These are phyloP conservation scores for Chondrus crispus DNA, from an alignment of 23 red algal species.

Conservation along the genomic window DNA sequence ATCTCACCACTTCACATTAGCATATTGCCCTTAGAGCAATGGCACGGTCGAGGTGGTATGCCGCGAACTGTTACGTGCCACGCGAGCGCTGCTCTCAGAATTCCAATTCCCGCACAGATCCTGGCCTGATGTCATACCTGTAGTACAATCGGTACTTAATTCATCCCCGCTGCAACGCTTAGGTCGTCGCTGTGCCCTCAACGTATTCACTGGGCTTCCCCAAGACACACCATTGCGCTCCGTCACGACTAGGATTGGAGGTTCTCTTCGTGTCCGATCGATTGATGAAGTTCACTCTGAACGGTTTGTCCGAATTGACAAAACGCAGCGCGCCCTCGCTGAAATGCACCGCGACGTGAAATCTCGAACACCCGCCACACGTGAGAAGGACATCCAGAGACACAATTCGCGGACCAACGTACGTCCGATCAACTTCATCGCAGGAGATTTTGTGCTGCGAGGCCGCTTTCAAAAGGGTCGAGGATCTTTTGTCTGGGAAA, in stretches of 20 bases:
- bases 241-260: not conserved
- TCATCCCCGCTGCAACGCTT: not conserved
- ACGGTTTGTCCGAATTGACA: no score
- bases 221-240: not conserved
- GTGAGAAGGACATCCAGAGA: no score
- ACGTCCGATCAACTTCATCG: conserved; percentile 12
- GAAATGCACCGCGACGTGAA: no score
- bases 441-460: conserved; percentile 14
- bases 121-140: conserved; percentile 3
- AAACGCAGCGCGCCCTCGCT: no score
- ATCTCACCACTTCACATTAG: conserved; percentile 17
- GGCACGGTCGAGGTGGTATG: conserved; percentile 17
- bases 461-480: not conserved
- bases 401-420: no score
- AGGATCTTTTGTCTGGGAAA: conserved; percentile 14
- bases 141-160: not conserved
- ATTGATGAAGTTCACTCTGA: no score
- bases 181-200: not conserved
- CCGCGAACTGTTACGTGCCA: not conserved
- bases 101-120: not conserved
- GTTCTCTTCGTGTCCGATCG: no score
- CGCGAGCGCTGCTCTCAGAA: not conserved
- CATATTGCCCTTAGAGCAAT: conserved; percentile 17
- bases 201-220: not conserved
- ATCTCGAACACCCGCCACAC: no score